Conservation (phyloP, 1,284 basidiomycete genomes). For the Austroboletus novae-zelandiae region DNA sequence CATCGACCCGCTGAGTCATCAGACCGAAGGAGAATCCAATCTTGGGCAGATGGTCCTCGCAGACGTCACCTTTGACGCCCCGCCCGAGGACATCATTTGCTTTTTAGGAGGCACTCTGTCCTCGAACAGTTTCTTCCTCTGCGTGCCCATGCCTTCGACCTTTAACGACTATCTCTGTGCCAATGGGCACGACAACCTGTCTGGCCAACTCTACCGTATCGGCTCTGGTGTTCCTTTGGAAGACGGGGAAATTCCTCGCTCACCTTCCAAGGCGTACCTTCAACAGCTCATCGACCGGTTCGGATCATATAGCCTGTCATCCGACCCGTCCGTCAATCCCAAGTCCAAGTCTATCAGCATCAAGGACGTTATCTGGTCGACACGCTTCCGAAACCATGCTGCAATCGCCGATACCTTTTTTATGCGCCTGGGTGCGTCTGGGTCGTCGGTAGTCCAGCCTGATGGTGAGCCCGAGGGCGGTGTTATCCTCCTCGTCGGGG, state of each 20-base stretch:
- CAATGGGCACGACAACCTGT: constrained; percentile 8
- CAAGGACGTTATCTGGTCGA: constrained; percentile 36
- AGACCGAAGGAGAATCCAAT: constrained; percentile 2
- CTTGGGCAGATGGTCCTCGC: constrained; percentile 23
- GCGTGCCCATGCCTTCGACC: constrained; percentile 26
- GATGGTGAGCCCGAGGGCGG: constrained; percentile 15
- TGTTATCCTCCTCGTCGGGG: constrained; percentile 37
- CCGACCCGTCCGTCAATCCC: constrained; percentile 24
- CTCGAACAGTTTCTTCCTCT: constrained; percentile 30
- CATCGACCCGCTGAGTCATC: constrained; percentile 10
- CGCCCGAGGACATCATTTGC: not conserved
- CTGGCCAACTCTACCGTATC: constrained; percentile 33
- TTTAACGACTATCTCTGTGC: constrained; percentile 23
- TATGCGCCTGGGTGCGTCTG: constrained; percentile 20
- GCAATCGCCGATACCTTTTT: constrained; percentile 36
- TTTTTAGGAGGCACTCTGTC: constrained; percentile 11
- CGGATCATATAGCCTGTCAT: constrained; percentile 28
- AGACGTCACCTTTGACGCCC: constrained; percentile 18
- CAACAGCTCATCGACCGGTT: constrained; percentile 38
- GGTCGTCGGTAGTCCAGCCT: not conserved
- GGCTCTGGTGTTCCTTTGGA: constrained; percentile 32
- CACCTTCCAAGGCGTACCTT: constrained; percentile 35
- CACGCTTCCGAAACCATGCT: constrained; percentile 41
- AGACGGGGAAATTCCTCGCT: constrained; percentile 32
- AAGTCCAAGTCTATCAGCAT: constrained; percentile 18